Percentiles rank a stretch among this genome's conserved stretches.
Conservation (phyloP, 176 grass and related monocot genomes). For the Carex scoparia region DNA sequence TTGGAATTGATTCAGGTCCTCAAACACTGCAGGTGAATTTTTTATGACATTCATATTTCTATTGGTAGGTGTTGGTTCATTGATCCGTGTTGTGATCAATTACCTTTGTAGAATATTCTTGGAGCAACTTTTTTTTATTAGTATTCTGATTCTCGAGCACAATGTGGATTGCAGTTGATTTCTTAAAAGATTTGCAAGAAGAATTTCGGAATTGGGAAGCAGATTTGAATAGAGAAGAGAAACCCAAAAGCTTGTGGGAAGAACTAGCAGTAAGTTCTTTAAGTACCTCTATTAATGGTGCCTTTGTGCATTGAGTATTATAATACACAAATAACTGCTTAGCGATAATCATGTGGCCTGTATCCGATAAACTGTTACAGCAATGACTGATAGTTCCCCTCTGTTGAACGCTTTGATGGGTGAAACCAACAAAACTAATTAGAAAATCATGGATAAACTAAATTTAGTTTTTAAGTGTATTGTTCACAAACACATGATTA, state of each 20-base stretch:
- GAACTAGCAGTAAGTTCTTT: slow-evolving; percentile 59
- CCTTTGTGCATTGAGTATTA: neutral
- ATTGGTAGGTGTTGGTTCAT: neutral
- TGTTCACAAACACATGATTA: neutral
- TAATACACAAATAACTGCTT: neutral
- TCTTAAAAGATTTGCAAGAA: slow-evolving; percentile 68
- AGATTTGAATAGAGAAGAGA: slow-evolving; percentile 55
- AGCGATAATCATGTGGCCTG: neutral
- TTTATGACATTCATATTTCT: neutral
- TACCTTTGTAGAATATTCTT: neutral
- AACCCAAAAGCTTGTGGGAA: slow-evolving; percentile 85
- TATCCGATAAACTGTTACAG: neutral
- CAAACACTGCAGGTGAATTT: neutral
- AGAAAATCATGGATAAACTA: neutral
- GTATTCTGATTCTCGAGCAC: neutral
- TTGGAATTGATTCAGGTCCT: neutral
- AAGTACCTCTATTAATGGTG: neutral
- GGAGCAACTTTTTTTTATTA: neutral
- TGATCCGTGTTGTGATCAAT: neutral
- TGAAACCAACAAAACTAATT: neutral
- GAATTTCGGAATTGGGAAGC: slow-evolving; percentile 93
- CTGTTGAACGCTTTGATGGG: neutral
- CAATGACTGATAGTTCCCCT: neutral
- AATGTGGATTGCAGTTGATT: slow-evolving; percentile 46
- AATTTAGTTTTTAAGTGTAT: neutral